Evolutionary conservation across 352 stramenopile genomes (phyloP), one percentile per base, ranked within the genome.

Genomic region (Peronospora destructor): DNA sequence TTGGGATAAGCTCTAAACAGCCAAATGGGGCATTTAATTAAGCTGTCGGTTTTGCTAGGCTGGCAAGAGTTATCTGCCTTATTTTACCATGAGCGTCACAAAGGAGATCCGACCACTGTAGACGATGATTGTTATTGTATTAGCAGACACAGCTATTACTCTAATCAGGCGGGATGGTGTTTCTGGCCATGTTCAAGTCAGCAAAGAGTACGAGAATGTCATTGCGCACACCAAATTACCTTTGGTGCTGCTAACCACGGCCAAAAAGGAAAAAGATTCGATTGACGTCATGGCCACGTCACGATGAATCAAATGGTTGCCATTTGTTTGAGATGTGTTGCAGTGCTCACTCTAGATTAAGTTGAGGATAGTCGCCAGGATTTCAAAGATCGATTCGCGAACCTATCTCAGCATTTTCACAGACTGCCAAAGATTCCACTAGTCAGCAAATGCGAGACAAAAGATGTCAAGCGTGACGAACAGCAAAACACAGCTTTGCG

Each of bases 311-410:
- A 21, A 19, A 25, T 39, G 11, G 30, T n/a, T 12, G 9, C 11
- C 13, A n/a, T 35, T 11, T 11, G 30, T 35, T 35, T 35, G 30
- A 4, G 3, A 21, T 1, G 19, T 21, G 19, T 35, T 11, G 30
- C 1, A 2, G 11, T 35, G 30, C 8, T 35, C 8, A 14, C 9
- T n/a, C 12, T 43, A 89, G 73, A 85, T 21, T 21, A 85, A 83
- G 62, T 89, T 0, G 75, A 89, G 23, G 70, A 76, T 46, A 73
- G 87, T 42, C 71, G 61, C 12, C 69, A 89, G 12, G 71, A 83
- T 33, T 73, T 84, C 19, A 76, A 85, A 39, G 77, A 56, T 9
- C 65, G 71, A 2, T 78, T 86, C 21, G 53, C 71, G 13, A 74
- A 88, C n/a, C n/a, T n/a, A n/a, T n/a, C n/a, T n/a, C n/a, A n/a